phyloP scores from a whole-genome alignment of 139 green algal genomes.

The Micractinium conductrix region DNA sequence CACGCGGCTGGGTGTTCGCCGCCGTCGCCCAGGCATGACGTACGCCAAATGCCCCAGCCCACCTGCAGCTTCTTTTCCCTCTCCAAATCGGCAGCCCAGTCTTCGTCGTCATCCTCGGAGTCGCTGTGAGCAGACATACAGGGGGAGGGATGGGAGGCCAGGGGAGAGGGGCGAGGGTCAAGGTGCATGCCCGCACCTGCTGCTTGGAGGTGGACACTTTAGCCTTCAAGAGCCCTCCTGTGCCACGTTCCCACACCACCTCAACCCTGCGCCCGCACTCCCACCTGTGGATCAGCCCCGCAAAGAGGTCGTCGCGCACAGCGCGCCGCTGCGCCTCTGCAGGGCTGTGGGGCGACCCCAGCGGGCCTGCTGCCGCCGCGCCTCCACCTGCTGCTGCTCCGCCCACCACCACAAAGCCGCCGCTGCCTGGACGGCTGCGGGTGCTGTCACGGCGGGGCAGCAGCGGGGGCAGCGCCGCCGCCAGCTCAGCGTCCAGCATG shows the following conservation, averaged over 20 bases:
- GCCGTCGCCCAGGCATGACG: no score
- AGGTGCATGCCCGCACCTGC: no score
- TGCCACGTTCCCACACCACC: no score
- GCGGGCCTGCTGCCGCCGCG: background rate
- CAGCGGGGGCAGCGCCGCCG: constrained; percentile 21
- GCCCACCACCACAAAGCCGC: no score
- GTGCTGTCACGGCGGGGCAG: background rate
- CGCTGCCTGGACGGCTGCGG: constrained; percentile 3
- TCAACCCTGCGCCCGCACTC: no score
- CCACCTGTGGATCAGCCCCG: constrained; percentile 34
- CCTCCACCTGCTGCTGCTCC: background rate
- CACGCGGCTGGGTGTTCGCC: no score
- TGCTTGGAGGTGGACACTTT: no score
- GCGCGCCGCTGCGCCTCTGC: background rate
- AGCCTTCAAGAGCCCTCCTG: no score
- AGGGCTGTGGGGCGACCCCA: background rate
- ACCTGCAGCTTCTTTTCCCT: constrained; percentile 33
- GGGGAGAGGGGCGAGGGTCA: no score
- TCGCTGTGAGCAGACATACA: no score
- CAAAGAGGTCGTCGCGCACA: constrained; percentile 38
- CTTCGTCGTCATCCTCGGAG: constrained; percentile 39
- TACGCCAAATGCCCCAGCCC: background rate
- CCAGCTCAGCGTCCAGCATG: constrained; percentile 46
- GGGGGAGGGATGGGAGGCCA: no score
- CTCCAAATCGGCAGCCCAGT: constrained; percentile 16